phyloP scores from a whole-genome alignment of 2,329 filamentous ascomycete genomes.

The Fusarium sp. region DNA sequence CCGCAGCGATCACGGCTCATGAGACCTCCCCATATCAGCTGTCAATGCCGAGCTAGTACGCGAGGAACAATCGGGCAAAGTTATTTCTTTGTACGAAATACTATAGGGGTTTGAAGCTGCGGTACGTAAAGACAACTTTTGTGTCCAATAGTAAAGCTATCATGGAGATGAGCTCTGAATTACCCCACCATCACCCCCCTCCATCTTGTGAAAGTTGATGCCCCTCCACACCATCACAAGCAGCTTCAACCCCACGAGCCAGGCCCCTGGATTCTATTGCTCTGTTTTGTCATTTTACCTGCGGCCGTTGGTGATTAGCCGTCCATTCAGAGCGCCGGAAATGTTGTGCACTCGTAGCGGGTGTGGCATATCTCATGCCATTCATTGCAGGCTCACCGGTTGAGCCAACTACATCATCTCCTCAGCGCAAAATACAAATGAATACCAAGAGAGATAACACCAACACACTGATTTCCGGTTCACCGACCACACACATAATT shows the following conservation, averaged over 20 bases:
- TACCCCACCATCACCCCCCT: constrained; percentile 25
- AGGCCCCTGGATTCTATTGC: constrained; percentile 13
- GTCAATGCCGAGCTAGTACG: constrained; percentile 21
- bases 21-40: constrained; percentile 6
- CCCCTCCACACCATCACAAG: constrained; percentile 33
- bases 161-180: constrained; percentile 12
- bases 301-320: not conserved
- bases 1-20: constrained; percentile 33
- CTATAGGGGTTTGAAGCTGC: too few relatives aligned
- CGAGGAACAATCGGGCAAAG: not conserved
- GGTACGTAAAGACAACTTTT: not conserved
- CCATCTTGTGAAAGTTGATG: constrained; percentile 17
- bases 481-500: constrained; percentile 8
- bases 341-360: constrained; percentile 25
- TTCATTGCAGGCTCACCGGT: not conserved
- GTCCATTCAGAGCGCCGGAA: constrained; percentile 21
- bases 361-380: constrained; percentile 13
- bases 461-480: constrained; percentile 15
- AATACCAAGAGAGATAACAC: not conserved
- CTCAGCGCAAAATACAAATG: not conserved
- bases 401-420: not conserved
- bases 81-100: not conserved
- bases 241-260: constrained; percentile 13
- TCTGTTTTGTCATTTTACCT: not conserved
- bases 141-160: constrained; percentile 7